Base-by-base conservation (phyloP, 2,329 filamentous ascomycete species). In the Fusarium sp. region DNA sequence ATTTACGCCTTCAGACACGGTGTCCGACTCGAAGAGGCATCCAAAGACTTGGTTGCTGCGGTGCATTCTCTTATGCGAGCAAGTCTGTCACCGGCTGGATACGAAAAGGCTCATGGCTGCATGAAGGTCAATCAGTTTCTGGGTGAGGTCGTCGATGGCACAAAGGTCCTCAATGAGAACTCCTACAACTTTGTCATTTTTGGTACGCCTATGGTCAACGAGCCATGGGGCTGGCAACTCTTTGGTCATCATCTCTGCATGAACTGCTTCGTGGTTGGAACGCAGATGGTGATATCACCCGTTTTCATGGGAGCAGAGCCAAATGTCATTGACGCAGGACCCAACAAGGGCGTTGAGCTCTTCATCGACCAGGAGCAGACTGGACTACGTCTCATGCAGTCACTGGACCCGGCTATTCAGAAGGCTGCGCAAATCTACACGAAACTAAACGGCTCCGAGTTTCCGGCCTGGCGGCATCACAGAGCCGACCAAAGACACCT, bases 261-360 rank as follows among this genome's bases (percentile, higher is more conserved):
- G 14, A 88, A 88, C 73, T 84, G 91, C 36, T 90, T 93, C 74
- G 82, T 93, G 74, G 84, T 88, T 73, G 82, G 82, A 27, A 79
- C 80, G 0, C 89, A 92, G 75, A 88, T 92, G 64, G 81, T 92
- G 53, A 82, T 92, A 5, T 88, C 86, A 1, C 91, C 91, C 0
- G 91, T 88, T 77, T 94, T 93, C 78, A 92, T 90, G 1, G 91
- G 91, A 61, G 91, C 91, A 3, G 91, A 93, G 78, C 91, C 91
- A 4, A 93, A 93, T 70, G 75, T 88, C 55, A 90, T 93, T 73
- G 90, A 93, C 70, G 77, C 77, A 0, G 90, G 90, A 0, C 85
- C 84, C 0, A 82, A 87, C 77, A 78, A 79, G 2, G 90, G 90
- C 18, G 90, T 88, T 2, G 81, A 86, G n/a, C 90, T 93, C 64